Base-by-base conservation (phyloP, 2,329 filamentous ascomycete genomes). In the Ophioceras dolichostomum region DNA sequence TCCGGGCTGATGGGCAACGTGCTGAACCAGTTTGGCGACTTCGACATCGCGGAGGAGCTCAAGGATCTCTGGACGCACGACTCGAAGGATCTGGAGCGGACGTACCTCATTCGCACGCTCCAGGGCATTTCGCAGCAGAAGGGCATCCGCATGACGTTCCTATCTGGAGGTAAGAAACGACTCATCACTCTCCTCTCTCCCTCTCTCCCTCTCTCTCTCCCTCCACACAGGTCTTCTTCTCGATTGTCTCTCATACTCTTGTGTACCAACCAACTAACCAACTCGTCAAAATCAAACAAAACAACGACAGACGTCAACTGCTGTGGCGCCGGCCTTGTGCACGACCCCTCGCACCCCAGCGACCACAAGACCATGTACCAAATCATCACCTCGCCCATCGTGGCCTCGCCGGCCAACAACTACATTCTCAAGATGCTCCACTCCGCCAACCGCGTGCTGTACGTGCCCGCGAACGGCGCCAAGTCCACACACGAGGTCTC, bases 341-440 rank as follows among this genome's bases (percentile, higher is more conserved):
- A 98, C 59, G 91, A 98, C 59, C 91, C 91, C 0, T 73, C 82
- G 16, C 85, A 91, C 55, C 89, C 89, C 1, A 78, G 76, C 28
- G 87, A 96, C 59, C 87, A 96, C 70, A 98, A 96, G 63, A 95
- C 91, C 20, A 98, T 98, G 89, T 98, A 96, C 63, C 91, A 98
- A 58, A 73, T 98, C 56, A 95, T 49, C 55, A 81, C 88, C 2
- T 88, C 87, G 3, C 79, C 87, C 6, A 85, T 98, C 42, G 89
- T 96, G 38, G 93, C 94, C 33, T 82, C 83, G 0, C 89, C 91
- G 0, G 83, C 86, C 2, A 74, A 81, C 34, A 75, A 73, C 47
- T 94, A 95, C 60, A 79, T 96, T 30, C 70, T 96, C 48, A 93
- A 93, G 57, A 73, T 98, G 52, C 77, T 98, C n/a, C 87, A 96